These are phyloP conservation scores for Daldinia grandis DNA, from an alignment of 495 filamentous ascomycete species.

Conservation along the genomic window DNA sequence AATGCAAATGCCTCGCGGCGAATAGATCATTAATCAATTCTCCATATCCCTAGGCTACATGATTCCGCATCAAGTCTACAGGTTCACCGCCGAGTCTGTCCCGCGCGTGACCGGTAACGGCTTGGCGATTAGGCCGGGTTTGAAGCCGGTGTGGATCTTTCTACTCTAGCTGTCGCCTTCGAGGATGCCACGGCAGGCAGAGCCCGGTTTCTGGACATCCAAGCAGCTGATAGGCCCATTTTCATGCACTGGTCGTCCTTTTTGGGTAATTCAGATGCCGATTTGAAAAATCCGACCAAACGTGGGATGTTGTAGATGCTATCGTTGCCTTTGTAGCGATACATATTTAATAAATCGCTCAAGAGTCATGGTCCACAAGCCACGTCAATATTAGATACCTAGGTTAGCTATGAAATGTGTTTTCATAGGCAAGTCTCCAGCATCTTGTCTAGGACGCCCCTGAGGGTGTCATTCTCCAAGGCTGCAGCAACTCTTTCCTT, in stretches of 20 bases:
- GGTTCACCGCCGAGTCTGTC: slow-evolving; percentile 7
- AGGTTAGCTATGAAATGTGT: background rate
- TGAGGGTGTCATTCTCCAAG: slow-evolving; percentile 89
- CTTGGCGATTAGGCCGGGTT: slow-evolving; percentile 24
- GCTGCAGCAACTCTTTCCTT: slow-evolving; percentile 97
- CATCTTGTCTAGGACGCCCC: slow-evolving; percentile 91
- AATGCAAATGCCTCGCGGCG: background rate
- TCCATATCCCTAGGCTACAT: slow-evolving; percentile 1
- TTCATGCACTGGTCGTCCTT: slow-evolving; percentile 20
- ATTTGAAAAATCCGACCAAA: slow-evolving; percentile 14
- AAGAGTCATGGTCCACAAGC: background rate
- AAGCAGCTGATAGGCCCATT: slow-evolving; percentile 15
- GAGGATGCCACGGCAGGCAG: slow-evolving; percentile 17
- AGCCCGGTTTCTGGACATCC: background rate
- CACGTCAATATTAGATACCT: background rate
- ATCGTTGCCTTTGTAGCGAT: background rate
- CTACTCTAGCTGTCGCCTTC: slow-evolving; percentile 7
- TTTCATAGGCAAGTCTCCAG: slow-evolving; percentile 74
- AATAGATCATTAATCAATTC: background rate
- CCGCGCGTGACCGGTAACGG: slow-evolving; percentile 12
- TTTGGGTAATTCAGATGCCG: slow-evolving; percentile 22
- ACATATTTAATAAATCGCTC: background rate
- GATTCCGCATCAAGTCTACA: background rate
- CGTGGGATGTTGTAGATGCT: background rate
- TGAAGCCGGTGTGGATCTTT: slow-evolving; percentile 27